Evolutionary conservation across 805 yeast species (phyloP), one percentile per base, ranked within the genome.

Genomic region (Candida glaebosa): DNA sequence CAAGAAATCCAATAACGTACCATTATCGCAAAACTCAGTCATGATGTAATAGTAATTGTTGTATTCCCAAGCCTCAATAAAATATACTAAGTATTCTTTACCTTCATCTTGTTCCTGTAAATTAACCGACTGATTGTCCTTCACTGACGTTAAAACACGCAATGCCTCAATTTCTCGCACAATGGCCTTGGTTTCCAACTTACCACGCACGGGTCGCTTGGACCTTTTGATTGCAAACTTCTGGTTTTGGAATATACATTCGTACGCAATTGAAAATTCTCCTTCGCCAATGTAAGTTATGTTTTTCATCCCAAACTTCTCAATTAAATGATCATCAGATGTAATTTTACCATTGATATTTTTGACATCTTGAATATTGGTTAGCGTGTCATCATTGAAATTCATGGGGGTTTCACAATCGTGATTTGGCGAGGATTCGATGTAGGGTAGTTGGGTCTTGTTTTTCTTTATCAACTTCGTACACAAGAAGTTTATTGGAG

Each of bases 11-110:
- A 82, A 93, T 43, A 93, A 65, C 17, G 93, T 86, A 2, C 98
- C 98, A 57, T 90, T 93, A 55, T 90, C 98, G 65, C 96, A 93
- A 61, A 70, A 90, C 52, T 91, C 97, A 3, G 96, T 88, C 93
- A 89, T 87, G 30, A 93, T 87, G 59, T 91, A 93, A 49, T 84
- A 78, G 50, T 81, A 81, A 35, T 79, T 79, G 55, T 80, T 76
- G 56, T 71, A 73, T 49, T 87, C 95, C 96, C 97, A 91, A 22
- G 85, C 87, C 57, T 87, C 89, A 14, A 87, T 75, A 50, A 87
- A 79, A 48, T 81, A 81, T 34, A 93, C 77, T 30, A 93, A 78
- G 57, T 87, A 82, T 51, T 86, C 95, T 48, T 79, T 78, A 9
- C 89, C 93, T 41, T 81, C 86, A 48, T 67, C 73, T 43, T 67